Percentiles rank a stretch among this genome's conserved stretches.
These are phyloP conservation scores for Bacterosira constricta DNA, from an alignment of 108 stramenopile genomes.

Conservation along the genomic window DNA sequence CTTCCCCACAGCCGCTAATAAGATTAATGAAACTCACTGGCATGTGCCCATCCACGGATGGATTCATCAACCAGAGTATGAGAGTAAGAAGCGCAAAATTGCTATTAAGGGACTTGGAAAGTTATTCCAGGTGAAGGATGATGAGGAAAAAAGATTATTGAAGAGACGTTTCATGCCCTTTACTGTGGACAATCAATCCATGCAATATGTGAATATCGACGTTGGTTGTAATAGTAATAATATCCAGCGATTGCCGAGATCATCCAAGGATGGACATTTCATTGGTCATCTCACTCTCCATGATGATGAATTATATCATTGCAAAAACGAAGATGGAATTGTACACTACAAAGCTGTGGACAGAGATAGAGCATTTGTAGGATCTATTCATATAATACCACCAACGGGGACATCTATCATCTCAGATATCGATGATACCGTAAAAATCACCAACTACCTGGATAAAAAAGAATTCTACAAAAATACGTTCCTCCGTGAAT, in stretches of 20 bases:
- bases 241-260: constrained; percentile 18
- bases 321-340: neutral
- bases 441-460: constrained; percentile 49
- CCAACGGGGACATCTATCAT: constrained; percentile 40
- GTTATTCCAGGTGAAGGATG: constrained; percentile 25
- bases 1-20: constrained; percentile 43
- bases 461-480: constrained; percentile 46
- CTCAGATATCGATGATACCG: constrained; percentile 55
- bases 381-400: constrained; percentile 28
- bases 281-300: neutral
- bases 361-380: constrained; percentile 10
- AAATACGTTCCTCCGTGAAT: constrained; percentile 50
- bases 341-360: constrained; percentile 18
- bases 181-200: constrained; percentile 44
- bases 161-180: constrained; percentile 43
- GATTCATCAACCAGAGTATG: constrained; percentile 49
- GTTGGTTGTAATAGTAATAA: constrained; percentile 6
- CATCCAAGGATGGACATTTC: constrained; percentile 50
- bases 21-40: constrained; percentile 35
- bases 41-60: constrained; percentile 48
- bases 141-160: constrained; percentile 19
- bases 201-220: constrained; percentile 22
- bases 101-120: constrained; percentile 30
- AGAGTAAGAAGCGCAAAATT: constrained; percentile 28
- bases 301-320: neutral